Conservation (phyloP, 2,329 filamentous ascomycete genomes). For the Colletotrichum agaves region DNA sequence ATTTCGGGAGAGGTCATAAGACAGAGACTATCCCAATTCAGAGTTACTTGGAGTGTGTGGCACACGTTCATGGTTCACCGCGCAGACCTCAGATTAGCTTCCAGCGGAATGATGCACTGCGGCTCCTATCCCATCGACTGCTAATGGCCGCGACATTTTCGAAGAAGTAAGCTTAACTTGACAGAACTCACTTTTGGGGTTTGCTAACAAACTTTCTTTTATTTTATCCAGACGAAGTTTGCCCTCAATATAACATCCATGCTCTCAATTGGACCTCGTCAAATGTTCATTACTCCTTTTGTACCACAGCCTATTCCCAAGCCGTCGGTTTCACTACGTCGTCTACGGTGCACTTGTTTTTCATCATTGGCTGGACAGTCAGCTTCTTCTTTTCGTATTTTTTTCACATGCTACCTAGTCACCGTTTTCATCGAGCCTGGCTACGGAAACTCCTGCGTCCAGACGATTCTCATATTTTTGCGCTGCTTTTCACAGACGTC, state of each 20-base stretch:
- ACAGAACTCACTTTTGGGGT: not conserved
- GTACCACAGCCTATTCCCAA: constrained; percentile 47
- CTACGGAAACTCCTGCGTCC: constrained; percentile 42
- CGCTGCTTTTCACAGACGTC: constrained; percentile 40
- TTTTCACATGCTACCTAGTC: constrained; percentile 43
- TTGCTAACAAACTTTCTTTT: not conserved
- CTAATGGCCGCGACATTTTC: too few relatives aligned
- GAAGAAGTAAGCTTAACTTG: constrained; percentile 6
- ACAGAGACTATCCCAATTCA: too few relatives aligned
- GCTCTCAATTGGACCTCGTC: constrained; percentile 44
- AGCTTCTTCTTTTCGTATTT: constrained; percentile 43
- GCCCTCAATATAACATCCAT: constrained; percentile 43
- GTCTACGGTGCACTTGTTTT: constrained; percentile 41
- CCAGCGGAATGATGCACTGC: too few relatives aligned
- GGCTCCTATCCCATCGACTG: too few relatives aligned
- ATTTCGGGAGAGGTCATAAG: too few relatives aligned
- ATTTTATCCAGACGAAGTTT: constrained; percentile 21
- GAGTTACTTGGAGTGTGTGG: too few relatives aligned
- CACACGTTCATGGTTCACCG: too few relatives aligned
- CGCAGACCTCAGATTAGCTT: too few relatives aligned
- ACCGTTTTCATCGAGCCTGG: constrained; percentile 41
- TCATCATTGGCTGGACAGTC: constrained; percentile 41
- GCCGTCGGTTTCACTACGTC: constrained; percentile 42
- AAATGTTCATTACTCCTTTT: constrained; percentile 49
- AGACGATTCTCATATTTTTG: constrained; percentile 40